These are phyloP conservation scores for Xanthoceras sorbifolium DNA, from an alignment of 345 rosid species.

Conservation along the genomic window DNA sequence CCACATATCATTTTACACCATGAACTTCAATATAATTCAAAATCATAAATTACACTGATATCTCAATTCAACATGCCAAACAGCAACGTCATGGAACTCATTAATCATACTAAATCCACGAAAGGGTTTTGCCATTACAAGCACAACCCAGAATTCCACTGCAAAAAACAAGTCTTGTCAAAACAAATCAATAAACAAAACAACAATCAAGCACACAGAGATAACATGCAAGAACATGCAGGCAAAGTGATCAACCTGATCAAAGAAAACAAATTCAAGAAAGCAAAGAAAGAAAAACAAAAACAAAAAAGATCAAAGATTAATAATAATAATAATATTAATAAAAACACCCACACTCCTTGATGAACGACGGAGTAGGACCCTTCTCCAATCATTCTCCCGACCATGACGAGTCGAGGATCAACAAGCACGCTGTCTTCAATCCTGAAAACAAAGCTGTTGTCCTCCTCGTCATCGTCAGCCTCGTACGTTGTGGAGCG, in stretches of 20 bases:
- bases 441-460: slow-evolving; percentile 39
- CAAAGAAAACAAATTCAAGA: slow-evolving; percentile 6
- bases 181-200: not conserved
- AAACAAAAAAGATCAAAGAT: not conserved
- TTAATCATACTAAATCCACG: not conserved
- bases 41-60: not conserved
- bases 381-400: slow-evolving; percentile 58
- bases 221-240: slow-evolving; percentile 6
- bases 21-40: not conserved
- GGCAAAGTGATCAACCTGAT: slow-evolving; percentile 21
- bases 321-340: too few species aligned
- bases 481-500: not conserved
- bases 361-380: slow-evolving; percentile 40
- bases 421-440: slow-evolving; percentile 44
- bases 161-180: not conserved
- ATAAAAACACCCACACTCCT: slow-evolving; percentile 48
- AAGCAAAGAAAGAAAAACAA: not conserved
- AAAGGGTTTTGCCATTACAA: slow-evolving; percentile 1
- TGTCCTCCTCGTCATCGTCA: slow-evolving; percentile 23
- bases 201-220: slow-evolving; percentile 9
- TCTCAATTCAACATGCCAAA: not conserved
- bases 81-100: not conserved
- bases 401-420: slow-evolving; percentile 27
- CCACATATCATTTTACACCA: not conserved
- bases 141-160: not conserved